Percentiles rank a stretch among this genome's conserved stretches.
These are phyloP conservation scores for Diutina sp. DNA, from an alignment of 1,139 yeast genomes.

Conservation along the genomic window DNA sequence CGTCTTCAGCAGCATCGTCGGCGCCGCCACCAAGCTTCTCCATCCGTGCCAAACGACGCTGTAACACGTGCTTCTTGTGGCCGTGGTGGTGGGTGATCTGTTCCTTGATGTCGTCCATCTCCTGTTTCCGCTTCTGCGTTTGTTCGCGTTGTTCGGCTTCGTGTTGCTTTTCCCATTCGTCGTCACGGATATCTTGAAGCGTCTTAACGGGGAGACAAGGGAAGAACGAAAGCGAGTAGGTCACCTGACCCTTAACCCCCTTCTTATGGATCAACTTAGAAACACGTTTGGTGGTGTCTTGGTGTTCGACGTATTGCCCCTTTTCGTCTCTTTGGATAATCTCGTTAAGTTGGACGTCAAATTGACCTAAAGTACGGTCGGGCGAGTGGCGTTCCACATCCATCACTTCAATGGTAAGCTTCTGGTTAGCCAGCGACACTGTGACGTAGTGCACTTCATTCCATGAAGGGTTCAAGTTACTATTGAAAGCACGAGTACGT, in stretches of 20 bases:
- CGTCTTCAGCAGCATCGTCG: conserved; percentile 17
- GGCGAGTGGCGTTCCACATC: conserved; percentile 67
- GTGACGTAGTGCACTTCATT: conserved; percentile 75
- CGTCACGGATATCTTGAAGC: conserved; percentile 54
- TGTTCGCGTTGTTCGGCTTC: conserved; percentile 10
- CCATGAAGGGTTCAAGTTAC: conserved; percentile 73
- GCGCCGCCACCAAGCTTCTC: conserved; percentile 16
- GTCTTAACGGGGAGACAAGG: conserved; percentile 72
- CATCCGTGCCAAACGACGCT: conserved; percentile 12
- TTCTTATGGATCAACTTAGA: conserved; percentile 56
- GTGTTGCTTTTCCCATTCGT: conserved; percentile 15
- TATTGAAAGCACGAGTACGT: conserved; percentile 61
- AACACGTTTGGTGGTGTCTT: conserved; percentile 42
- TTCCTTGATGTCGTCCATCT: conserved; percentile 15
- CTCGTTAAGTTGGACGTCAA: conserved; percentile 54
- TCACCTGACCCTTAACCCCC: conserved; percentile 71
- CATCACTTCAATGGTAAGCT: conserved; percentile 78
- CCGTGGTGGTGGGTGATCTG: conserved; percentile 1
- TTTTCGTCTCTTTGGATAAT: conserved; percentile 56
- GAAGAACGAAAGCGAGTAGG: conserved; percentile 66
- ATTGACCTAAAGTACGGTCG: conserved; percentile 81
- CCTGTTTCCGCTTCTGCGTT: conserved; percentile 9
- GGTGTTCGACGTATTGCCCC: conserved; percentile 51
- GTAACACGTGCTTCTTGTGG: conserved; percentile 10
- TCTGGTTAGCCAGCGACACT: conserved; percentile 70